phyloP scores from a whole-genome alignment of 2,329 filamentous ascomycete species.

The Phialocephala sp. region DNA sequence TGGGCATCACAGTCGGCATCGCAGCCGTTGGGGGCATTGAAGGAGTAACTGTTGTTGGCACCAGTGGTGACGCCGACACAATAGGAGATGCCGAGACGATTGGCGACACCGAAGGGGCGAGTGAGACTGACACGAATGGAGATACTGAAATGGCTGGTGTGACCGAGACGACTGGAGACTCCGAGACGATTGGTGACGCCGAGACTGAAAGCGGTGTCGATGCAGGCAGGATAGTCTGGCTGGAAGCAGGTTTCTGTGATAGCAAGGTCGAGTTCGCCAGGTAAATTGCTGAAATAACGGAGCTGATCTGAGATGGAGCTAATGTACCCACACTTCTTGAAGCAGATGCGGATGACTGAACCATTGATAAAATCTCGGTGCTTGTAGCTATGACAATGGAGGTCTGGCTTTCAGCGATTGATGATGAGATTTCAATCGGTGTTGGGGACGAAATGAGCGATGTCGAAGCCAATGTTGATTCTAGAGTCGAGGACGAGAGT shows the following conservation, averaged over 20 bases:
- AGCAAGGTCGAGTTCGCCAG: not conserved
- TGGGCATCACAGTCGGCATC: not conserved
- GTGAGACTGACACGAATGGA: no score
- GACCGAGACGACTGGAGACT: no score
- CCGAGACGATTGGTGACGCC: not conserved
- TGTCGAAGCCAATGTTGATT: not conserved
- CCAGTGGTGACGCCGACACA: no score
- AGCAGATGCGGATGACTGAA: not conserved
- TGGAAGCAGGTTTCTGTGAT: not conserved
- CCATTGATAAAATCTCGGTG: not conserved
- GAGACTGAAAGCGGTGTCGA: not conserved
- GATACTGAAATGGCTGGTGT: no score
- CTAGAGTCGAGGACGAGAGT: not conserved
- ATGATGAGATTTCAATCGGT: not conserved
- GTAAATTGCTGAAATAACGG: not conserved
- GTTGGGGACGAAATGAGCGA: not conserved
- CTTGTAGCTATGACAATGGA: not conserved
- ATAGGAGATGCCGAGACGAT: not conserved
- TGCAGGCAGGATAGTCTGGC: not conserved
- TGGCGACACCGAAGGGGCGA: no score
- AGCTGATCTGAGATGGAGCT: constrained; percentile 6
- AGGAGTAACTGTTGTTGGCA: no score
- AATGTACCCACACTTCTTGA: constrained; percentile 2
- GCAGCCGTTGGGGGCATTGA: not conserved
- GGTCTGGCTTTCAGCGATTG: not conserved